Base-by-base conservation (phyloP, 2,329 filamentous ascomycete species). In the Arthroderma sp. region DNA sequence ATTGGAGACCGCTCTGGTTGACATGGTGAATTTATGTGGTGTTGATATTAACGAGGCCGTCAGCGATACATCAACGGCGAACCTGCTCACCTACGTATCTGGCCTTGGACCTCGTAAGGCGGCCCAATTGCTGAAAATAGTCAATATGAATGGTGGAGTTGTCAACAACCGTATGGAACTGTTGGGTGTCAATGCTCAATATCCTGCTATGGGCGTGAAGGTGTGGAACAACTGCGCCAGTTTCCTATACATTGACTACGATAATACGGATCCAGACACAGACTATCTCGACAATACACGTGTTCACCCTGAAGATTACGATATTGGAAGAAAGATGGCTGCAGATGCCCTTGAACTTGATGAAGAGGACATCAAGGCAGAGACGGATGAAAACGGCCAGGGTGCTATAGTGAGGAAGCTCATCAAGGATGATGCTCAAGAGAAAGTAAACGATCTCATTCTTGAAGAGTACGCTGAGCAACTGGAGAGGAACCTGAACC, bases 221-320 rank as follows among this genome's bases (percentile, higher is more conserved):
- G 87, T 96, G 27, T 98, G 86, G 81, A 87, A 87, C 62, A 98
- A 98, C 62, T 95, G 87, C 58, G 88, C 91, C 46, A 95, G 88
- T 68, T 96, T 96, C 68, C 68, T 98, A 32, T 93, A 80, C 59
- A 85, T 98, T 48, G 80, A 84, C 44, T 95, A 86, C 57, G 88
- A 95, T 52, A 74, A 78, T n/a, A 79, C 81, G 9, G 86, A 85
- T 54, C 75, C 81, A 1, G 75, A 83, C 9, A 85, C 88, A 1
- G 91, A 98, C 60, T 94, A 93, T 47, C 73, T 98, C 28, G 91
- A 98, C 65, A 94, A 91, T 60, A 98, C 91, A 39, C 84, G 91
- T 69, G 87, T 98, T 11, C 91, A 98, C 58, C 91, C 91, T 1
- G 91, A 98, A 68, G 91, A 98, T 61, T 98, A 98, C 63, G 91